Evolutionary conservation across 345 rosid species (phyloP).

Genomic region (Draba incana): DNA sequence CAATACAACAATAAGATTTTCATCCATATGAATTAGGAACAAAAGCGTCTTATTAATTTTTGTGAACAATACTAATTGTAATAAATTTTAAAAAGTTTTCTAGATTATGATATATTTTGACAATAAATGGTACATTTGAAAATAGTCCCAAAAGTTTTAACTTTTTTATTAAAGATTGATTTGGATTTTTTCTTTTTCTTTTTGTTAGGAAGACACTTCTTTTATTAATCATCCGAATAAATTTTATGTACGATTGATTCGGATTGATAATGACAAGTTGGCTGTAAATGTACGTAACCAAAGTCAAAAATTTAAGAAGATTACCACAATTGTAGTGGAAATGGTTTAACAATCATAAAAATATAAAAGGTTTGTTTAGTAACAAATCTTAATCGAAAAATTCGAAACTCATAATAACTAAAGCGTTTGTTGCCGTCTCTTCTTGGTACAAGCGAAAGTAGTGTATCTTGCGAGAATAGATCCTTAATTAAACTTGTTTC

Average conservation of each 20-base stretch:
- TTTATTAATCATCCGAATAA: no score
- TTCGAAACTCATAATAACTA: neutral
- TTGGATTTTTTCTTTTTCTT: no score
- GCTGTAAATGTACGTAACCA: neutral
- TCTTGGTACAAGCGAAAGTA: conserved; percentile 7
- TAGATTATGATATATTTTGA: no score
- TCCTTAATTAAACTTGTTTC: conserved; percentile 12
- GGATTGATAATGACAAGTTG: neutral
- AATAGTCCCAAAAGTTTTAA: neutral
- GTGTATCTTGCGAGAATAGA: conserved; percentile 2
- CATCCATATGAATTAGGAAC: no score
- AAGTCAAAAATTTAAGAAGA: neutral
- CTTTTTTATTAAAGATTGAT: neutral
- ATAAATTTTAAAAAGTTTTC: no score
- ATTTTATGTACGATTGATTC: no score
- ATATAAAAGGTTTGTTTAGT: neutral
- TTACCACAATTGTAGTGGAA: neutral
- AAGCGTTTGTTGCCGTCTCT: neutral
- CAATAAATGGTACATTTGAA: no score
- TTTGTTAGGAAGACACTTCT: no score
- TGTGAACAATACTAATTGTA: no score
- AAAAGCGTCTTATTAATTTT: no score
- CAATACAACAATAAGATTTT: no score
- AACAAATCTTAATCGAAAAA: neutral
- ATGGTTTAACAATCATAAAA: neutral